These are phyloP conservation scores for Raphanus hybrid DNA, from an alignment of 441 rosid genomes.

Conservation along the genomic window DNA sequence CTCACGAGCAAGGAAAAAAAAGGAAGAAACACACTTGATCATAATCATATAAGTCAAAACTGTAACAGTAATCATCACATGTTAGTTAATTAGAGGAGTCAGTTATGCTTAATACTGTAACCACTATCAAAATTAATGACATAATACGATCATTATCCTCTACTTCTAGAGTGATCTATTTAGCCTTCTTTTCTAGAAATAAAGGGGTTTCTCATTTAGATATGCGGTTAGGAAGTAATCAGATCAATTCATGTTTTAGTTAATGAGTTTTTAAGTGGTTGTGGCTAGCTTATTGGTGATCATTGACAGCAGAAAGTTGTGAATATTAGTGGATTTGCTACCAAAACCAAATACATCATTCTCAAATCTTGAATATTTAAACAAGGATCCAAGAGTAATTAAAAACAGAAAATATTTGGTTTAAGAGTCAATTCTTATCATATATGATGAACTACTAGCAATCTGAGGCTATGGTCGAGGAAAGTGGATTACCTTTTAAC, in stretches of 20 bases:
- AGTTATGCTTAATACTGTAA: slow-evolving; percentile 30
- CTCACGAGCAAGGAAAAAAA: background rate
- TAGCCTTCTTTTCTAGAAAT: slow-evolving; percentile 16
- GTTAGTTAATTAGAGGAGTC: slow-evolving; percentile 16
- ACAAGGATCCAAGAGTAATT: slow-evolving; percentile 8
- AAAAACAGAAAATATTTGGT: slow-evolving; percentile 12
- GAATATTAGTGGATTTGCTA: slow-evolving; percentile 38
- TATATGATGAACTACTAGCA: slow-evolving; percentile 27
- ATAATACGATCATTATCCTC: slow-evolving; percentile 27
- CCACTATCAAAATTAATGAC: slow-evolving; percentile 32
- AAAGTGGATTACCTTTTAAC: slow-evolving; percentile 36
- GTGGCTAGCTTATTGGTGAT: slow-evolving; percentile 27
- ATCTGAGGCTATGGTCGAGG: slow-evolving; percentile 33
- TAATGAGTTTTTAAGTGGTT: slow-evolving; percentile 23
- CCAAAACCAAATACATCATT: slow-evolving; percentile 34
- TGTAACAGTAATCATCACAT: slow-evolving; percentile 30
- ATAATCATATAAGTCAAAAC: slow-evolving; percentile 26
- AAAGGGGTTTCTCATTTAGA: background rate
- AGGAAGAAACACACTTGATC: slow-evolving; percentile 21
- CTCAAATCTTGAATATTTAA: slow-evolving; percentile 13
- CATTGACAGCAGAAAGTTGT: slow-evolving; percentile 27
- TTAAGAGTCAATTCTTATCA: slow-evolving; percentile 43
- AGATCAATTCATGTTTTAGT: slow-evolving; percentile 12
- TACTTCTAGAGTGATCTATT: slow-evolving; percentile 12
- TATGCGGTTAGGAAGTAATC: slow-evolving; percentile 26